Evolutionary conservation across 2,329 filamentous ascomycete species (phyloP), one percentile per base, ranked within the genome.

Genomic region (Pseudocercospora musae): DNA sequence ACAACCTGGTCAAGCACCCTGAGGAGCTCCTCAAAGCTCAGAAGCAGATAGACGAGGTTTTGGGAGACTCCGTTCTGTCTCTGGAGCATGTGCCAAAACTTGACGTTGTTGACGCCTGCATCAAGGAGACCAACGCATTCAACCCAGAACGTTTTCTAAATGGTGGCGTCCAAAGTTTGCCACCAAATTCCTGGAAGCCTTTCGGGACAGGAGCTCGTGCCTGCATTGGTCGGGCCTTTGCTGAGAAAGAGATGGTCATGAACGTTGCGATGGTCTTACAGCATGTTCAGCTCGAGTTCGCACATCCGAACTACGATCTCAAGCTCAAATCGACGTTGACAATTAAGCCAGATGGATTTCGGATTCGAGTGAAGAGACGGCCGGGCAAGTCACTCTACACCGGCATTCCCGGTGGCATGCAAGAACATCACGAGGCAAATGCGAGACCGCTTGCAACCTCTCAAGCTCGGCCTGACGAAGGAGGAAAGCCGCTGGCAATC

Each of bases 191-290:
- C 67, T 81, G 69, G 82, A 85, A 84, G 67, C 83, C 83, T 0
- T 85, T 85, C 63, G 83, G 83, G 0, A 85, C 80, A 33, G 83
- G 82, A 1, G 75, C 80, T 69, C 75, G 83, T 23, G 81, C 73
- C 15, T 85, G 83, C 60, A 84, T 85, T 31, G 82, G 83, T 4
- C 75, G 82, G 1, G 76, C 81, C 0, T 85, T 85, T 60, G 82
- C 82, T 0, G 83, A 80, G 80, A 83, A 85, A 67, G 83, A 85
- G 63, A 77, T 78, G 2, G 66, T 84, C 3, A 72, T 85, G 27
- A 74, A 75, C 18, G 71, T 75, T 52, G 78, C 77, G 0, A 75
- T 80, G 59, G 72, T 81, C 13, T 64, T 81, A n/a, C 79, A 81
- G 65, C 76, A 77, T 54, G 80, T 81, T 69, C 76, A 79, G 60